Percentiles rank a stretch among this genome's conserved stretches.
Conservation (phyloP, 495 filamentous ascomycete species). For the Penicillium salamii region DNA sequence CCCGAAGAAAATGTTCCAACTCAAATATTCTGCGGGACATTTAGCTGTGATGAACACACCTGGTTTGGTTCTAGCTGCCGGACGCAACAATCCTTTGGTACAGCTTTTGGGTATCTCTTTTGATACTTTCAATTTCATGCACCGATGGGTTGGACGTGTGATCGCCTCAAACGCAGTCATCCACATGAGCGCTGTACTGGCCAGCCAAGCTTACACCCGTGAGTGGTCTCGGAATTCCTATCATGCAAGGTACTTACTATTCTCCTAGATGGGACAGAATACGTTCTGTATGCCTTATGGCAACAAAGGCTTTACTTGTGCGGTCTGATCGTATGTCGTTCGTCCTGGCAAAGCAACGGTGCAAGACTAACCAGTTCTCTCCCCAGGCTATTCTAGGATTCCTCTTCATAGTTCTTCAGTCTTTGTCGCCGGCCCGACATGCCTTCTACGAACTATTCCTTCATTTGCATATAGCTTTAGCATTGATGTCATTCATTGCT, state of each 20-base stretch:
- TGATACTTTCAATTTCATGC: constrained; percentile 45
- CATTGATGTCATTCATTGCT: constrained; percentile 46
- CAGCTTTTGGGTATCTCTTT: constrained; percentile 36
- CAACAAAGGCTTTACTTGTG: constrained; percentile 32
- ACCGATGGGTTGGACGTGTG: constrained; percentile 44
- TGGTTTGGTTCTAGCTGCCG: constrained; percentile 37
- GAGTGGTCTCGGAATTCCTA: constrained; percentile 8
- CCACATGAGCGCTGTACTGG: constrained; percentile 37
- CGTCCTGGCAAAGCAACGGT: neutral
- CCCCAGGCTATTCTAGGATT: constrained; percentile 43
- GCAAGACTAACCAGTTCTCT: neutral
- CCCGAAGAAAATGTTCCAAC: constrained; percentile 33
- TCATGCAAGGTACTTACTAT: constrained; percentile 3
- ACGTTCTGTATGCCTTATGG: constrained; percentile 31
- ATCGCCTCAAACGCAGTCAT: constrained; percentile 34
- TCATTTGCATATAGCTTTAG: constrained; percentile 50
- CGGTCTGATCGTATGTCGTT: constrained; percentile 33
- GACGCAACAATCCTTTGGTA: constrained; percentile 44
- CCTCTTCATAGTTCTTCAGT: constrained; percentile 46
- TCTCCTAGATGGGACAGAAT: constrained; percentile 18
- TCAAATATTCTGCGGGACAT: constrained; percentile 40
- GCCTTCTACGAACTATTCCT: constrained; percentile 60
- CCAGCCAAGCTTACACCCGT: constrained; percentile 25
- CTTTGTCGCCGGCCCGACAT: constrained; percentile 52
- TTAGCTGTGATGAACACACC: constrained; percentile 44